phyloP scores from a whole-genome alignment of 108 stramenopile species.

The Halocafeteria seosinensis region DNA sequence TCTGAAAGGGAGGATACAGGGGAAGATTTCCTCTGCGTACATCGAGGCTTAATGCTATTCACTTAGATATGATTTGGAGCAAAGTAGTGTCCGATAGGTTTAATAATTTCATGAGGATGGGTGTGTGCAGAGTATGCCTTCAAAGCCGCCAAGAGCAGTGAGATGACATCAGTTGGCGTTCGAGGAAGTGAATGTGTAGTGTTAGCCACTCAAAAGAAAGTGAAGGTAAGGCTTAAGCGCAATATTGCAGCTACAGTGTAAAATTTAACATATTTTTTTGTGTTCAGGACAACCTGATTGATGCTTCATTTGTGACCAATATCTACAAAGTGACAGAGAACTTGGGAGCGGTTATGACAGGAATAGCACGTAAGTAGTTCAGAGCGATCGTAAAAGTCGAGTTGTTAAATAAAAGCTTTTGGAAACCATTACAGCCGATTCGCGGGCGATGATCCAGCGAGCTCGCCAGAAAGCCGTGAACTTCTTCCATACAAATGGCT shows the following conservation, averaged over 20 bases:
- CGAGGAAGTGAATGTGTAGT: slow-evolving; percentile 63
- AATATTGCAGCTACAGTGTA: too few species aligned
- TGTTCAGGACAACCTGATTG: slow-evolving; percentile 46
- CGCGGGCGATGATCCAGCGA: slow-evolving; percentile 55
- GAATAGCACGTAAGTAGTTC: slow-evolving; percentile 64
- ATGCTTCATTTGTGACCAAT: slow-evolving; percentile 64
- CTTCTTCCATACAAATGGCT: slow-evolving; percentile 85
- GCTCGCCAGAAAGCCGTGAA: slow-evolving; percentile 80
- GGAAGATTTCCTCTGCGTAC: not conserved
- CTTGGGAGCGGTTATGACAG: slow-evolving; percentile 76
- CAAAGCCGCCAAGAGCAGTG: slow-evolving; percentile 74
- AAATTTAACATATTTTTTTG: too few species aligned
- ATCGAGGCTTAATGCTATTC: not conserved
- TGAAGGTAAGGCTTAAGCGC: slow-evolving; percentile 36
- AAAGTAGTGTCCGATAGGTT: not conserved
- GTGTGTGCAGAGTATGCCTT: slow-evolving; percentile 72
- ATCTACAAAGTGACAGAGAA: slow-evolving; percentile 64
- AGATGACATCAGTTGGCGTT: slow-evolving; percentile 79
- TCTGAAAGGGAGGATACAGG: not conserved
- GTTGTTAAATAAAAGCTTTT: not conserved
- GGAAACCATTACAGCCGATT: slow-evolving; percentile 16
- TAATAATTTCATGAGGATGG: not conserved
- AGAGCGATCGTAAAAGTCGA: not conserved
- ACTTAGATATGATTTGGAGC: not conserved
- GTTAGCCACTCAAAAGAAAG: slow-evolving; percentile 94